Conservation (phyloP, 768 basidiomycete genomes). For the Lyophyllum decastes region DNA sequence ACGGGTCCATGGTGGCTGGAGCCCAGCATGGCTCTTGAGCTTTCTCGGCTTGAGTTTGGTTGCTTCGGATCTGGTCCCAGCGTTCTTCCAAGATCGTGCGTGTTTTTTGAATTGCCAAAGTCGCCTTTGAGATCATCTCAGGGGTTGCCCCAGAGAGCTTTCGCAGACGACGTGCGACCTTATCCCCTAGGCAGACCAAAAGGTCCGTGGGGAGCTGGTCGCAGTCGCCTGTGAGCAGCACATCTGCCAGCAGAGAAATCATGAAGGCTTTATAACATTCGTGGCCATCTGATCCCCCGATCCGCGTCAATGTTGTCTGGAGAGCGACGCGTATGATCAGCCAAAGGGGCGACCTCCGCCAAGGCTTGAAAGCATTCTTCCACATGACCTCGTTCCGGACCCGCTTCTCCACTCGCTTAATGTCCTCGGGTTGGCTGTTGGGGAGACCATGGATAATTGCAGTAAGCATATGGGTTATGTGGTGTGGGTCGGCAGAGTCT, state of each 20-base stretch:
- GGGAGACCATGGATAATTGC: conserved; percentile 42
- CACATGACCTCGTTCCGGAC: conserved; percentile 50
- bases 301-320: conserved; percentile 33
- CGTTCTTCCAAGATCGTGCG: conserved; percentile 27
- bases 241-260: conserved; percentile 34
- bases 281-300: conserved; percentile 7
- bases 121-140: conserved; percentile 19
- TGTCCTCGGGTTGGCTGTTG: conserved; percentile 28
- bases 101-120: conserved; percentile 19
- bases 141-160: conserved; percentile 35
- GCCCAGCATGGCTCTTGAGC: conserved; percentile 20
- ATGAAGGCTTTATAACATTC: conserved; percentile 49
- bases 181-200: conserved; percentile 36
- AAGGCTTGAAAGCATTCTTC: conserved; percentile 37
- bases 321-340: conserved; percentile 47
- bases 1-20: conserved; percentile 24
- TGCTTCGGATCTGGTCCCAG: conserved; percentile 32
- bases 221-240: conserved; percentile 24
- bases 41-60: conserved; percentile 24
- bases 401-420: conserved; percentile 38
- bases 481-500: conserved; percentile 43
- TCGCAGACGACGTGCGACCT: conserved; percentile 35
- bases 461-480: conserved; percentile 49
- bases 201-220: conserved; percentile 31
- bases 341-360: conserved; percentile 55